Evolutionary conservation across 2,329 filamentous ascomycete genomes (phyloP).

Genomic region (Fusarium sp.): DNA sequence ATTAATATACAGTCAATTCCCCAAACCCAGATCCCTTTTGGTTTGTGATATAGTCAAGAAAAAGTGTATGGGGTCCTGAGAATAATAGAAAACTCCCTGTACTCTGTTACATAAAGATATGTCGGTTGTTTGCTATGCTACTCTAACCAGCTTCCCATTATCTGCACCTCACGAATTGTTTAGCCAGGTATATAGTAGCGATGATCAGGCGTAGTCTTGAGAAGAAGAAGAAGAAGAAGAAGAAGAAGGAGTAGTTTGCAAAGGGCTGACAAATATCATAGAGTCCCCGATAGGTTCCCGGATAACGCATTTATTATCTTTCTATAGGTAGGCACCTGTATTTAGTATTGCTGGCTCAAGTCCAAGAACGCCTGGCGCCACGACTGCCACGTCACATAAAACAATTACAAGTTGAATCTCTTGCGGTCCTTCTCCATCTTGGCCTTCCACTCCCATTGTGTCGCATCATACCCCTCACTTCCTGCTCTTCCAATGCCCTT

Average conservation of each 20-base stretch:
- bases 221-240: constrained; percentile 41
- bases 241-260: background rate
- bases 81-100: no score
- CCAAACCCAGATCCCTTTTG: no score
- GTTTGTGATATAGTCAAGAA: no score
- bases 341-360: constrained; percentile 13
- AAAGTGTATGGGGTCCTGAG: no score
- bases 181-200: constrained; percentile 63
- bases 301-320: background rate
- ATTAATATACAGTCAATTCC: no score
- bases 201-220: constrained; percentile 55
- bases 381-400: constrained; percentile 4
- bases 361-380: constrained; percentile 27
- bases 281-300: background rate
- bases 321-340: constrained; percentile 10
- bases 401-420: constrained; percentile 82
- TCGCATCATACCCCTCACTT: constrained; percentile 74
- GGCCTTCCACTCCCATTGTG: constrained; percentile 97
- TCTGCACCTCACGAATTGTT: constrained; percentile 12
- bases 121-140: no score
- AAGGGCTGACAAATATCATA: background rate
- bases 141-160: no score
- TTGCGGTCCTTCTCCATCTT: constrained; percentile 94
- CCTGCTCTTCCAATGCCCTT: constrained; percentile 80
- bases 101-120: no score